Evolutionary conservation across 106 monocot species (phyloP).

Genomic region (Allium sativum): DNA sequence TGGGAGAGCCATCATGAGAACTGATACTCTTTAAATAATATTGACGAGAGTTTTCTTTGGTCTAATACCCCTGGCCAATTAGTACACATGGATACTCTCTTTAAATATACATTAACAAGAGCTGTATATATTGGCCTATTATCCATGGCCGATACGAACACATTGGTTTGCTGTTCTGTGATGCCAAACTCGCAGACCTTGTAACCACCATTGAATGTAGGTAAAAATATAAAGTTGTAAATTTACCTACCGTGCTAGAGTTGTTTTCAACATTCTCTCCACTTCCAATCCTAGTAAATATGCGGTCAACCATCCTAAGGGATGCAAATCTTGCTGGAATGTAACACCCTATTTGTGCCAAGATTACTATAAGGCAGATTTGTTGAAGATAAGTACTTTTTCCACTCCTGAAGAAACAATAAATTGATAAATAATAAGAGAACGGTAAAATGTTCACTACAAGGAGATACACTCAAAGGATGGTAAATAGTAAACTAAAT

Average conservation of each 20-base stretch:
- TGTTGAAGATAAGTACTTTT: constrained; percentile 99
- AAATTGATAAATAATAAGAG: not conserved
- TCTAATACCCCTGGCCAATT: too few species aligned
- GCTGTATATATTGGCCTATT: too few species aligned
- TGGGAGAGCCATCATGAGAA: too few species aligned
- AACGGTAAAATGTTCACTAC: not conserved
- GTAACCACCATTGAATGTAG: not conserved
- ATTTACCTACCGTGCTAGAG: constrained; percentile 78
- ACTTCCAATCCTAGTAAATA: constrained; percentile 88
- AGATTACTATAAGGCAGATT: constrained; percentile 76
- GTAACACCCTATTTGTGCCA: constrained; percentile 97
- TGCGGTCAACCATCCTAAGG: constrained; percentile 75
- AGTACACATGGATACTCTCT: too few species aligned
- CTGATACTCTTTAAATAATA: too few species aligned
- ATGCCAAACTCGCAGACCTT: too few species aligned
- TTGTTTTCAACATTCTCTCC: constrained; percentile 85
- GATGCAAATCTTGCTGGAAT: constrained; percentile 95
- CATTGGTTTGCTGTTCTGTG: too few species aligned
- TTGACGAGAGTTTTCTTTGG: too few species aligned
- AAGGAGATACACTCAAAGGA: not conserved
- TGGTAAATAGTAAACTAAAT: too few species aligned
- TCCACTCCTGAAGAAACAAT: constrained; percentile 66
- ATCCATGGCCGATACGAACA: too few species aligned
- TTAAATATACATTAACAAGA: too few species aligned
- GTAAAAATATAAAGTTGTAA: not conserved